Percentiles rank a stretch among this genome's conserved stretches.
Conservation (phyloP, 306 rosid species). For the Quercus alba region DNA sequence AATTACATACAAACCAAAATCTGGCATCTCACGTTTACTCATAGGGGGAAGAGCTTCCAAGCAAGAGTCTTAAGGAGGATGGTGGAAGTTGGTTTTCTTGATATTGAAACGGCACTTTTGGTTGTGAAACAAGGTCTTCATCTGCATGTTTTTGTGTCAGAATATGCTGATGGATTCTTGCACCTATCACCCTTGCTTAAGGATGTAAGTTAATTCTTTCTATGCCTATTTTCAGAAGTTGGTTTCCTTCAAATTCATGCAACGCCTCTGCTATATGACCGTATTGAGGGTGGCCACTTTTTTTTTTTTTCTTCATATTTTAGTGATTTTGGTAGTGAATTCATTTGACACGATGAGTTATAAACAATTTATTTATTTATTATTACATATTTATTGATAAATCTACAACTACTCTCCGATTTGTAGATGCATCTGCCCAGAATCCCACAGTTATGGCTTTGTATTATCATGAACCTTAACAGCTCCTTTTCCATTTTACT, state of each 20-base stretch:
- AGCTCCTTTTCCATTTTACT: not conserved
- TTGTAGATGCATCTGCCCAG: not conserved
- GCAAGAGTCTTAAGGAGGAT: constrained; percentile 37
- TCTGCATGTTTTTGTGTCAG: not conserved
- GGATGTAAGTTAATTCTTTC: constrained; percentile 4
- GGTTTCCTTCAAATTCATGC: not conserved
- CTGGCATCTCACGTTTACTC: not conserved
- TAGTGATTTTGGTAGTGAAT: not conserved
- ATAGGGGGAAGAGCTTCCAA: constrained; percentile 29
- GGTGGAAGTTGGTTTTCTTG: constrained; percentile 34
- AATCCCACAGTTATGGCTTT: too few relatives aligned
- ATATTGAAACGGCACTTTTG: constrained; percentile 21
- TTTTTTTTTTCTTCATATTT: not conserved
- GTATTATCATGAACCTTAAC: not conserved
- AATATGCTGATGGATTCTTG: not conserved
- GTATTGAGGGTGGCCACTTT: not conserved
- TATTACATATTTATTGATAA: not conserved
- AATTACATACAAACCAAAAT: not conserved
- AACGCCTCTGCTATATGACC: not conserved
- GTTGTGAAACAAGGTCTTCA: constrained; percentile 27
- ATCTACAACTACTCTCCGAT: not conserved
- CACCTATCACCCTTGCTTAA: not conserved
- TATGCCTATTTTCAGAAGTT: not conserved
- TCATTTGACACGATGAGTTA: not conserved
- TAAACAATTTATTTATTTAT: not conserved